phyloP scores from a whole-genome alignment of 495 filamentous ascomycete species.

The Xylaria scruposa region DNA sequence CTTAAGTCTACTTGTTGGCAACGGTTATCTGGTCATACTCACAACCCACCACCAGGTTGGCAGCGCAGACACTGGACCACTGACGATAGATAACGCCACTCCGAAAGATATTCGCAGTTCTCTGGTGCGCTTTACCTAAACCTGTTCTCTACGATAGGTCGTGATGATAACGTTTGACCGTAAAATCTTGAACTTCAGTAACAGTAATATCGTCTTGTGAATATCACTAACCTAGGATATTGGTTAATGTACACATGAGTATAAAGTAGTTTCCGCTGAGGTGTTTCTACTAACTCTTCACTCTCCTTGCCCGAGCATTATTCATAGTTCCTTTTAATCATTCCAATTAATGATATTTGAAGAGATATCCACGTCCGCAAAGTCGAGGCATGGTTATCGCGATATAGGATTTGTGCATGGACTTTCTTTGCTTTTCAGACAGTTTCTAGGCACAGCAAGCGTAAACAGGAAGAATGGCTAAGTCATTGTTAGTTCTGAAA shows the following conservation, averaged over 20 bases:
- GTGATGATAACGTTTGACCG: background rate
- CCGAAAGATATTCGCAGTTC: background rate
- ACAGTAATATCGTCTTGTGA: background rate
- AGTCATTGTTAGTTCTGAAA: background rate
- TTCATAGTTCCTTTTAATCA: background rate
- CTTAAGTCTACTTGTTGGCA: slow-evolving; percentile 28
- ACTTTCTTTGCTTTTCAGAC: background rate
- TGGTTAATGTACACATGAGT: background rate
- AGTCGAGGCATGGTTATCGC: background rate
- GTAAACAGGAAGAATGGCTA: background rate
- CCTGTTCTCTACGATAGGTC: background rate
- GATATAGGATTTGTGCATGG: background rate
- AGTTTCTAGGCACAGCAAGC: background rate
- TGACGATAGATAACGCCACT: background rate
- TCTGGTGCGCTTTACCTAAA: background rate
- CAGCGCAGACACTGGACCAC: background rate
- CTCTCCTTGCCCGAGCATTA: background rate
- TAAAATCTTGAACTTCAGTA: background rate
- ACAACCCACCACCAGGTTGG: background rate
- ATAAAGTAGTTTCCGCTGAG: background rate
- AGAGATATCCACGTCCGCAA: too few species aligned
- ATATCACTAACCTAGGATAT: background rate
- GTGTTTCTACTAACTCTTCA: background rate
- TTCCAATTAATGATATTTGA: background rate
- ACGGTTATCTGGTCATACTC: background rate